Percentiles rank a stretch among this genome's conserved stretches.
These are phyloP conservation scores for Pelargonium exstipulatum DNA, from an alignment of 441 rosid species.

Conservation along the genomic window DNA sequence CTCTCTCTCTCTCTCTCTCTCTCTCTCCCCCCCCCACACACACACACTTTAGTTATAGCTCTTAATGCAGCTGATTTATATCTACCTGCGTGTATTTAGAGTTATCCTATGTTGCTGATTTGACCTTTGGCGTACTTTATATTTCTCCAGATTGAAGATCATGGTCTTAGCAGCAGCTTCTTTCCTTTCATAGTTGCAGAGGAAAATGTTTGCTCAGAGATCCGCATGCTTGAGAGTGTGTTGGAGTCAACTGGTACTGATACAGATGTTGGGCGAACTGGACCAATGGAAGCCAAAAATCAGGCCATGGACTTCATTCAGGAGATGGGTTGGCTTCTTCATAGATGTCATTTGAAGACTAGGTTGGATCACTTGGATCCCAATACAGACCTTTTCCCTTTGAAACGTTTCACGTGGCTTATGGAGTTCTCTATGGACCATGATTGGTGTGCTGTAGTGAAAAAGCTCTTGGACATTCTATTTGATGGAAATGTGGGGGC, in stretches of 20 bases:
- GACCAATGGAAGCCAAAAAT: slow-evolving; percentile 41
- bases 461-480: slow-evolving; percentile 60
- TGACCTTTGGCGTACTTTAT: slow-evolving; percentile 18
- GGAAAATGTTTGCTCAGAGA: slow-evolving; percentile 72
- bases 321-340: slow-evolving; percentile 93
- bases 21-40: too few species aligned
- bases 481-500: slow-evolving; percentile 50
- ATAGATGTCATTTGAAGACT: slow-evolving; percentile 51
- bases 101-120: neutral
- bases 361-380: slow-evolving; percentile 59
- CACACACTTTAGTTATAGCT: neutral
- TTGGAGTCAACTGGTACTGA: slow-evolving; percentile 57
- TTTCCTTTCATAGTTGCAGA: slow-evolving; percentile 87
- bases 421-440: slow-evolving; percentile 84
- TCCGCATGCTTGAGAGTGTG: slow-evolving; percentile 59
- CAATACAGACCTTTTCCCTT: slow-evolving; percentile 47
- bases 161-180: slow-evolving; percentile 68
- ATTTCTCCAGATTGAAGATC: slow-evolving; percentile 71
- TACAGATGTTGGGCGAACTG: slow-evolving; percentile 27
- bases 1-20: neutral
- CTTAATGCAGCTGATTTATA: slow-evolving; percentile 8
- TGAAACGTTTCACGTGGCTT: slow-evolving; percentile 70
- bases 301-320: slow-evolving; percentile 79
- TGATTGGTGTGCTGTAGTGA: slow-evolving; percentile 87
- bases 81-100: neutral